Percentiles rank a stretch among this genome's conserved stretches.
Conservation (phyloP, 306 rosid genomes). For the Purshia tridentata region DNA sequence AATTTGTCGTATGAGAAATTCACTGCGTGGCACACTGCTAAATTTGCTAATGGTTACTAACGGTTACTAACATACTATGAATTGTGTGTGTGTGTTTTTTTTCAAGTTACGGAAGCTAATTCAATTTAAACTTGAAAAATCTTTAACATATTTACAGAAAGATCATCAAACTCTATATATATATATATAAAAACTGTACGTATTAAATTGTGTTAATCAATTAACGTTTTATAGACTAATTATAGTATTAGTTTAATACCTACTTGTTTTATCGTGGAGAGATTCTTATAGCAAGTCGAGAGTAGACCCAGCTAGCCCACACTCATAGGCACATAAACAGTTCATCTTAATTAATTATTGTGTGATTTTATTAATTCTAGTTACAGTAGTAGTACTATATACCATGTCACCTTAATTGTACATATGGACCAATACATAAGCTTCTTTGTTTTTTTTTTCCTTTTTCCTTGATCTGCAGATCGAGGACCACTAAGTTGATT, state of each 20-base stretch:
- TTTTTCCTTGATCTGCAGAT: background rate
- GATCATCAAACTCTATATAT: too few relatives aligned
- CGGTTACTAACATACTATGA: too few relatives aligned
- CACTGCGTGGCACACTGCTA: too few relatives aligned
- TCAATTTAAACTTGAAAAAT: too few relatives aligned
- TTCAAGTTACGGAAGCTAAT: too few relatives aligned
- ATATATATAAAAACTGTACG: too few relatives aligned
- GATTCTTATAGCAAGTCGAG: slow-evolving; percentile 14
- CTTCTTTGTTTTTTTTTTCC: background rate
- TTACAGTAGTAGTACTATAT: background rate
- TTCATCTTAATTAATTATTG: background rate
- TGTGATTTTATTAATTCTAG: background rate
- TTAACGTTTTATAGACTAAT: too few relatives aligned
- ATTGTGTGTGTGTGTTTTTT: too few relatives aligned
- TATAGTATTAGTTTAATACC: background rate
- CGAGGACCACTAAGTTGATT: background rate
- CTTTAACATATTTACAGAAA: too few relatives aligned
- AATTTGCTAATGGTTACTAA: too few relatives aligned
- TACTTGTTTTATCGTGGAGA: background rate
- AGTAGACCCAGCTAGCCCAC: background rate
- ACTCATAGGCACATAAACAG: background rate
- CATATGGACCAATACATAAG: slow-evolving; percentile 18
- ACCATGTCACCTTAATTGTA: slow-evolving; percentile 10
- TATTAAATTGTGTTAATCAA: too few relatives aligned
- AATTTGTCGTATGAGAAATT: too few relatives aligned